Evolutionary conservation across 495 filamentous ascomycete genomes (phyloP).

Genomic region (Aspergillus panamensis): DNA sequence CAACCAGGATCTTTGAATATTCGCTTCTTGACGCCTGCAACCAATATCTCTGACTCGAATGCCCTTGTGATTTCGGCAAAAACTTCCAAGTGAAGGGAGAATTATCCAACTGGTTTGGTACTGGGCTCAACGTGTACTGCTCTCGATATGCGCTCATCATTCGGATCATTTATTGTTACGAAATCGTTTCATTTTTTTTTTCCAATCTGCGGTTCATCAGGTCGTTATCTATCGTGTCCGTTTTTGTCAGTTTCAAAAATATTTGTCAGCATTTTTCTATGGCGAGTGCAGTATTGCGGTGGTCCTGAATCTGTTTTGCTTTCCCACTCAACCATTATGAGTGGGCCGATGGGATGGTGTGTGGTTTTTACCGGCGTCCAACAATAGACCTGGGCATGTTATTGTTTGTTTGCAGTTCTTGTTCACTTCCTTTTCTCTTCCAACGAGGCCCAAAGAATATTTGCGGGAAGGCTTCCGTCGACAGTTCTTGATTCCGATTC

Average conservation of each 20-base stretch:
- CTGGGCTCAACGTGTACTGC: not conserved
- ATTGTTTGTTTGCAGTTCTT: slow-evolving; percentile 27
- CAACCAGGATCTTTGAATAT: not conserved
- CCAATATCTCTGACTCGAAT: not conserved
- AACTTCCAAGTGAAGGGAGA: not conserved
- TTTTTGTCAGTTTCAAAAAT: slow-evolving; percentile 19
- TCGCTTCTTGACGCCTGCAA: not conserved
- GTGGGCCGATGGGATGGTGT: slow-evolving; percentile 39
- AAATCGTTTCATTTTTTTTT: slow-evolving; percentile 25
- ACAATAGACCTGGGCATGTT: slow-evolving; percentile 50
- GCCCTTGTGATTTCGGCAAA: slow-evolving; percentile 8
- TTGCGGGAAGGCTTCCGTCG: slow-evolving; percentile 30
- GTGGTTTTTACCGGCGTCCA: slow-evolving; percentile 45
- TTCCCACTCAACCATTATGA: slow-evolving; percentile 30
- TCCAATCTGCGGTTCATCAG: slow-evolving; percentile 15
- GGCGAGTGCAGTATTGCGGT: slow-evolving; percentile 32
- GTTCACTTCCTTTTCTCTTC: slow-evolving; percentile 18
- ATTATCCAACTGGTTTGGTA: slow-evolving; percentile 1
- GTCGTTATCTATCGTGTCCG: slow-evolving; percentile 21
- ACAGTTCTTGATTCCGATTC: slow-evolving; percentile 18
- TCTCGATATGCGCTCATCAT: slow-evolving; percentile 10
- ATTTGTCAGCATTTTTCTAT: slow-evolving; percentile 34
- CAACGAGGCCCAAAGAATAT: slow-evolving; percentile 17
- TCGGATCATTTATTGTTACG: slow-evolving; percentile 15
- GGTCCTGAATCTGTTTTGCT: slow-evolving; percentile 33